Evolutionary conservation across 805 yeast genomes (phyloP).

Genomic region (Torulaspora franciscae): DNA sequence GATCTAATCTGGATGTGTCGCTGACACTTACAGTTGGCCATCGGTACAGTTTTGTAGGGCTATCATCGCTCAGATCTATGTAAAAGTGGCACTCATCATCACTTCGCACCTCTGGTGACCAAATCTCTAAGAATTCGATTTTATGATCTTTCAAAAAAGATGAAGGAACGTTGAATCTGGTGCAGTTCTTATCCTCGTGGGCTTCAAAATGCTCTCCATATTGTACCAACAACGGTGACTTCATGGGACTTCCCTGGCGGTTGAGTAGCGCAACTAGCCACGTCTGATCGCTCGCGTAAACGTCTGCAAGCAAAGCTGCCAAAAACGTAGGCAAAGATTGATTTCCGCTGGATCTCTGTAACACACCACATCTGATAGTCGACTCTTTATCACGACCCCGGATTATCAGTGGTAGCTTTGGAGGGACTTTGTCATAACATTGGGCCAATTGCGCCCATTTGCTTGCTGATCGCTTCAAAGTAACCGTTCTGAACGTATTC

Average conservation of each 20-base stretch:
- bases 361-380: constrained; percentile 30
- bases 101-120: constrained; percentile 1
- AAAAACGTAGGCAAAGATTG: constrained; percentile 22
- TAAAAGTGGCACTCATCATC: constrained; percentile 34
- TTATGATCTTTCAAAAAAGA: constrained; percentile 22
- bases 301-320: constrained; percentile 33
- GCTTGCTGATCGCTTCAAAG: constrained; percentile 7
- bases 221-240: constrained; percentile 16
- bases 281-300: constrained; percentile 31
- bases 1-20: not conserved
- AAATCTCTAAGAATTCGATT: constrained; percentile 30
- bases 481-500: not conserved
- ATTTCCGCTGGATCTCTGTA: constrained; percentile 14
- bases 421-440: constrained; percentile 23
- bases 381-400: constrained; percentile 12
- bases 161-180: constrained; percentile 29
- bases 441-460: constrained; percentile 19
- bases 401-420: constrained; percentile 26
- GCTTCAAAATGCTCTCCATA: constrained; percentile 23
- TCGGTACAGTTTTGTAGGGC: not conserved
- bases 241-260: constrained; percentile 12
- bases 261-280: constrained; percentile 27
- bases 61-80: constrained; percentile 15
- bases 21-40: constrained; percentile 12
- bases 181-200: constrained; percentile 6